Base-by-base conservation (phyloP, 2,329 filamentous ascomycete species). In the Ophiostoma quercus region DNA sequence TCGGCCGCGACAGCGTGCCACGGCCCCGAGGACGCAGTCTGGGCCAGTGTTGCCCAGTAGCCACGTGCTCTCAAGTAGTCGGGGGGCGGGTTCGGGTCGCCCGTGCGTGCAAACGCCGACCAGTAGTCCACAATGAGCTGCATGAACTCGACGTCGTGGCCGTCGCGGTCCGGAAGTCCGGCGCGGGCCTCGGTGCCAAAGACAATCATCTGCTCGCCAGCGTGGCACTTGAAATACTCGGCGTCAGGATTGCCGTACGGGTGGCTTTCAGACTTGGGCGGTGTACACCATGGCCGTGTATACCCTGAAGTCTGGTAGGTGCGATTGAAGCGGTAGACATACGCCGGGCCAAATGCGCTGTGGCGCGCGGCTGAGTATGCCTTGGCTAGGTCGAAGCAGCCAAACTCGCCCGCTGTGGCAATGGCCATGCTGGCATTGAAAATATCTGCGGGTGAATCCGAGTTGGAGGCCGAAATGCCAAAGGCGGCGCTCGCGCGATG, bases 151-250 rank as follows among this genome's bases (percentile, higher is more conserved):
- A 76, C 73, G 70, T 81, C 79, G 14, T 73, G 71, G 8, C 76
- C 78, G 69, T 81, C 79, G 6, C 80, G 76, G 67, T 79, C 78
- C 1, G 76, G 76, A 66, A 75, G 74, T 0, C 77, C 78, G 3
- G 69, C 74, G 37, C 78, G 76, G 5, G 70, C 68, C n/a, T 75
- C 73, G 7, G 75, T 80, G 32, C 77, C 80, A 70, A 81, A 80
- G 5, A 78, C 77, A n/a, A 78, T 73, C 69, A 78, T 47, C 68
- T 80, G 77, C 69, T 81, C 79, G 11, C 79, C 79, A 1, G 77
- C 78, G 69, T 81, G 79, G 74, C 80, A 82, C 71, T 80, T 80
- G 73, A 77, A 78, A 74, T 81, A 81, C 70, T 81, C 79, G 3
- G 67, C 66, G n/a, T 76, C 73, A 2, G 77, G 78, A 70, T 80